Conservation (phyloP, 2,329 filamentous ascomycete species). For the Pseudocercospora fuligena region DNA sequence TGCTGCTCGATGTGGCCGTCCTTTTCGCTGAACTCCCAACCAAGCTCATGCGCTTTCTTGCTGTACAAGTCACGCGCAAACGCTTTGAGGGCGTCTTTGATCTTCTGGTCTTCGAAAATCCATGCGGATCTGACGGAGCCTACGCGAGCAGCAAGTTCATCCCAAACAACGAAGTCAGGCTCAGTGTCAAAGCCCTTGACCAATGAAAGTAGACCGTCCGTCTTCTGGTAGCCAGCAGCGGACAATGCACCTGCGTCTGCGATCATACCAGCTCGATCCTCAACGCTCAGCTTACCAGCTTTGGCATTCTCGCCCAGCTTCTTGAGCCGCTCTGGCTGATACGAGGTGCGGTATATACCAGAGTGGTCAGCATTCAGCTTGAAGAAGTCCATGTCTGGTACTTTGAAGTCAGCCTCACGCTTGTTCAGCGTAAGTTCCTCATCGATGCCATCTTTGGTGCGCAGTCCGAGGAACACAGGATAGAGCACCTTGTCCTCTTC, state of each 20-base stretch:
- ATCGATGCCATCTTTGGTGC: conserved; percentile 81
- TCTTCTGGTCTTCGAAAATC: conserved; percentile 79
- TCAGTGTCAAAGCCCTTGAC: conserved; percentile 83
- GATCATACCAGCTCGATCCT: conserved; percentile 93
- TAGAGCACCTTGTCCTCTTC: conserved; percentile 89
- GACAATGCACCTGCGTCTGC: conserved; percentile 85
- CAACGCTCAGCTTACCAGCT: conserved; percentile 76
- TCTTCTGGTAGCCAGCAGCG: conserved; percentile 89
- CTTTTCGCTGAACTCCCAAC: conserved; percentile 82
- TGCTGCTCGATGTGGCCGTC: conserved; percentile 92
- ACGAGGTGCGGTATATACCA: conserved; percentile 88
- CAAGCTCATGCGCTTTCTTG: conserved; percentile 80
- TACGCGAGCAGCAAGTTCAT: conserved; percentile 81
- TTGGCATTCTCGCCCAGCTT: conserved; percentile 90
- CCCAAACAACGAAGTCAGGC: conserved; percentile 91
- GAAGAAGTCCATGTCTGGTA: conserved; percentile 85
- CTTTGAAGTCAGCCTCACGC: conserved; percentile 76
- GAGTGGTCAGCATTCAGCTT: conserved; percentile 97
- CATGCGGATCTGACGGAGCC: conserved; percentile 80
- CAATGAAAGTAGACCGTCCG: conserved; percentile 82
- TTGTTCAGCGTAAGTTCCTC: conserved; percentile 73
- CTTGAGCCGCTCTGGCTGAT: conserved; percentile 78
- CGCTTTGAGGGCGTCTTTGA: conserved; percentile 75
- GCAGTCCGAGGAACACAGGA: conserved; percentile 85
- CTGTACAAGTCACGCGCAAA: conserved; percentile 82